Conservation (phyloP, 768 basidiomycete genomes). For the Termitomyces sp. region DNA sequence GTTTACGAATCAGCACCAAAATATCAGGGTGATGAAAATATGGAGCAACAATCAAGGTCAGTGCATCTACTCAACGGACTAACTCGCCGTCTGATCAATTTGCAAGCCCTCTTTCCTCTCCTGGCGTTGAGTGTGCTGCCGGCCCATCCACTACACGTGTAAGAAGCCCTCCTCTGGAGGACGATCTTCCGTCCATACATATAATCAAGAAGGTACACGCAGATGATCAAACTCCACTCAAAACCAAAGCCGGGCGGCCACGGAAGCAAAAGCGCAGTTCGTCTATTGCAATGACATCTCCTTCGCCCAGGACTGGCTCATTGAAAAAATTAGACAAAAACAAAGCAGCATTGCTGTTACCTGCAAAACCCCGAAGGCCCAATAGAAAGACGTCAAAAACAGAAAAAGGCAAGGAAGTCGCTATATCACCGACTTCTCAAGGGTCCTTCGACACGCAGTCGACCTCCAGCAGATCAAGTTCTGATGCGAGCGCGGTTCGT, state of each 20-base stretch:
- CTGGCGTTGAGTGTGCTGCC: neutral
- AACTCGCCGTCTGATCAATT: neutral
- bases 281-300: constrained; percentile 1
- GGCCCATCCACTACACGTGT: constrained; percentile 1
- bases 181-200: constrained; percentile 25
- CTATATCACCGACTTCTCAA: constrained; percentile 6
- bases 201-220: constrained; percentile 15
- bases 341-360: constrained; percentile 1
- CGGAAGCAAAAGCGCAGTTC: constrained; percentile 19
- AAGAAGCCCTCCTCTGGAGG: constrained; percentile 4
- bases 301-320: constrained; percentile 1
- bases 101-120: constrained; percentile 7
- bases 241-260: constrained; percentile 2
- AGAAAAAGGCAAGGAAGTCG: constrained; percentile 26
- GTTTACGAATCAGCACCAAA: neutral
- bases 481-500: constrained; percentile 32
- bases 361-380: constrained; percentile 11
- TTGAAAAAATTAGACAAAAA: constrained; percentile 7
- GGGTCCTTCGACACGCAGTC: constrained; percentile 14
- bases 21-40: neutral
- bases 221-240: constrained; percentile 5
- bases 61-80: neutral
- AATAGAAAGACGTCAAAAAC: constrained; percentile 1
- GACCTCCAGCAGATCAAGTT: constrained; percentile 25
- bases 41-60: constrained; percentile 8